A percentile compares a stretch with the other conserved stretches of the same genome.
phyloP scores from a whole-genome alignment of 225 moss, liverwort and hornwort species.

The Anthoceros angustus region DNA sequence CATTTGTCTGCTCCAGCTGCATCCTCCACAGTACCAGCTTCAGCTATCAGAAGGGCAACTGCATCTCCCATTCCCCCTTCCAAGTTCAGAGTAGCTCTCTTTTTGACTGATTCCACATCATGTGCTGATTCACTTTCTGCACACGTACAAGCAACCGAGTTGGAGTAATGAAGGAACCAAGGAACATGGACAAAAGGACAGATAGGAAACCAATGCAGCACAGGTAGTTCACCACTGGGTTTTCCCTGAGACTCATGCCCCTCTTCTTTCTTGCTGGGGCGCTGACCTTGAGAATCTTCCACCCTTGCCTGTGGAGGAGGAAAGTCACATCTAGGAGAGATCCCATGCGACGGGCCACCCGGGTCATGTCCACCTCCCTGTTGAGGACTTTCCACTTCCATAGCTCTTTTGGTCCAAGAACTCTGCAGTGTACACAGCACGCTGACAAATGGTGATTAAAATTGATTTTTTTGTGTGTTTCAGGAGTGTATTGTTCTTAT shows the following conservation, averaged over 20 bases:
- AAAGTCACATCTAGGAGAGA: not conserved
- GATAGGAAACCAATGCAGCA: not conserved
- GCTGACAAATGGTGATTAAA: not conserved
- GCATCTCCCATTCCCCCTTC: not conserved
- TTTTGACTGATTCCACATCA: not conserved
- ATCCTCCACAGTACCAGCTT: not conserved
- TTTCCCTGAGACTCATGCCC: not conserved
- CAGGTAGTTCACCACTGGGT: not conserved
- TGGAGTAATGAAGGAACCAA: not conserved
- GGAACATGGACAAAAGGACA: not conserved
- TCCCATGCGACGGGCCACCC: not conserved
- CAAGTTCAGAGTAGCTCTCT: not conserved
- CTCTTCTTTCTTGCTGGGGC: not conserved
- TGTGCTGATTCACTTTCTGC: not conserved
- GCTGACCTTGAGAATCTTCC: not conserved
- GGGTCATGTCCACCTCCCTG: not conserved
- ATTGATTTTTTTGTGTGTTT: too few species aligned
- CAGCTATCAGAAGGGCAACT: not conserved
- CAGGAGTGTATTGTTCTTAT: too few species aligned
- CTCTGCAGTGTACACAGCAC: not conserved
- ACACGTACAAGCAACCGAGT: not conserved
- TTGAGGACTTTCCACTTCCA: conserved; percentile 1
- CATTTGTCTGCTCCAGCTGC: conserved; percentile 5
- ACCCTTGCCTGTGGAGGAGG: not conserved
- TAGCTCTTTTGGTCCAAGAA: not conserved